Conservation (phyloP, 2,329 filamentous ascomycete genomes). For the Balansia obtecta region DNA sequence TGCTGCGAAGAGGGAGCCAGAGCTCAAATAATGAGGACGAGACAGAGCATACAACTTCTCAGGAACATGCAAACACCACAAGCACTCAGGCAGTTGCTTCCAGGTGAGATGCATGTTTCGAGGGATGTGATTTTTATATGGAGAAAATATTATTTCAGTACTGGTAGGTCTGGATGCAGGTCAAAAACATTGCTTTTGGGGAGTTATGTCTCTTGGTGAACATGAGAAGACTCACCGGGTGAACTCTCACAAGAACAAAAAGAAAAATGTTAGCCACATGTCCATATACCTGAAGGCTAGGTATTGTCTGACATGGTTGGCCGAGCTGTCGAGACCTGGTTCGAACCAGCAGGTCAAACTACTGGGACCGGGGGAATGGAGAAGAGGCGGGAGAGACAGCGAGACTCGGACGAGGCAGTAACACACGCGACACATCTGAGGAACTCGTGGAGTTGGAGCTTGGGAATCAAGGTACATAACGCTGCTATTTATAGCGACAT, state of each 20-base stretch:
- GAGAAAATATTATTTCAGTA: neutral
- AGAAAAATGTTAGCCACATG: no score
- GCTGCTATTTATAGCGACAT: neutral
- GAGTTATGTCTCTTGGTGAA: no score
- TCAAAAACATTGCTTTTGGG: no score
- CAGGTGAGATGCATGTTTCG: neutral
- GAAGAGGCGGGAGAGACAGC: no score
- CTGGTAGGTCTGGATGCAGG: neutral
- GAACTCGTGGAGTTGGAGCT: neutral
- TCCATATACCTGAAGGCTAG: no score
- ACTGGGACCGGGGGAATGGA: no score
- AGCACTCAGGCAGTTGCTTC: conserved; percentile 8
- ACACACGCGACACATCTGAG: neutral
- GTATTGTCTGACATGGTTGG: no score
- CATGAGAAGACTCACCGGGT: no score
- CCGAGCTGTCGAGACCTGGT: no score
- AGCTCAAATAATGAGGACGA: conserved; percentile 30
- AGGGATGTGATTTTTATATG: neutral
- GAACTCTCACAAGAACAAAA: no score
- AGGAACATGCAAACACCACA: conserved; percentile 19
- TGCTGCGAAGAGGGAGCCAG: conserved; percentile 36
- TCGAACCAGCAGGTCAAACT: no score
- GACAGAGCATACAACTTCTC: conserved; percentile 21
- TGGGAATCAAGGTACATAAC: neutral
- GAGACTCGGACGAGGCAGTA: neutral